phyloP scores from a whole-genome alignment of 192 early-diverging fungal genomes.

The Coemansia sp. region DNA sequence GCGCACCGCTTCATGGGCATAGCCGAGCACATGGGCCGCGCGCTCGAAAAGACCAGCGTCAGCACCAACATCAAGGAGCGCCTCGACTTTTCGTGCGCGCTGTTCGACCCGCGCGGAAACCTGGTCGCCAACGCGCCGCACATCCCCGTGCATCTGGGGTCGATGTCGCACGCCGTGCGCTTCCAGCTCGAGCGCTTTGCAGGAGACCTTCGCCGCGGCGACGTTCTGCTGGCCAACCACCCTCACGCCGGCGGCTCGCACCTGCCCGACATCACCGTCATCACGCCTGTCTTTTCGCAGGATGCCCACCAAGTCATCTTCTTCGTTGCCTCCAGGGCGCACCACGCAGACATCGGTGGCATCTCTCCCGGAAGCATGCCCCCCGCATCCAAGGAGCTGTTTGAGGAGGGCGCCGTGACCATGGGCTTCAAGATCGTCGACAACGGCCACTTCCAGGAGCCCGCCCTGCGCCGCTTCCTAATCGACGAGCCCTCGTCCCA shows the following conservation, averaged over 20 bases:
- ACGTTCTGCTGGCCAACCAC: conserved; percentile 94
- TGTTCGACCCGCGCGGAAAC: conserved; percentile 86
- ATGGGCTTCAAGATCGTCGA: conserved; percentile 85
- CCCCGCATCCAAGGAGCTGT: conserved; percentile 86
- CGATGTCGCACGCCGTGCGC: conserved; percentile 88
- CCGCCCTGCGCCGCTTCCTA: conserved; percentile 73
- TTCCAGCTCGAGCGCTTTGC: conserved; percentile 82
- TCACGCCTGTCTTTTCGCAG: conserved; percentile 82
- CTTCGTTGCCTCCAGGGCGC: conserved; percentile 92
- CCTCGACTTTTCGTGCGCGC: conserved; percentile 93
- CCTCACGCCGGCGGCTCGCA: conserved; percentile 93
- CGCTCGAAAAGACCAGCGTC: conserved; percentile 90
- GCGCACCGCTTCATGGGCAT: conserved; percentile 97
- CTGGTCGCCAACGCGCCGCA: conserved; percentile 86
- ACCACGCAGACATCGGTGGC: conserved; percentile 95
- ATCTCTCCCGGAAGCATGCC: conserved; percentile 86
- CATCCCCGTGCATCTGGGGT: conserved; percentile 91
- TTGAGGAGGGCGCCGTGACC: conserved; percentile 91
- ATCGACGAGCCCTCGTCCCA: conserved; percentile 78
- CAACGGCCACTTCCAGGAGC: conserved; percentile 75
- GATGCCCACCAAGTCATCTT: conserved; percentile 68
- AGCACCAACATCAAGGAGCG: conserved; percentile 98
- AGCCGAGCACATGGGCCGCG: conserved; percentile 96
- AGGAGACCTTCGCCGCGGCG: conserved; percentile 74
- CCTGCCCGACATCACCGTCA: conserved; percentile 93